Evolutionary conservation across 2,329 filamentous ascomycete species (phyloP).

Genomic region (Boeremia lycopersici): DNA sequence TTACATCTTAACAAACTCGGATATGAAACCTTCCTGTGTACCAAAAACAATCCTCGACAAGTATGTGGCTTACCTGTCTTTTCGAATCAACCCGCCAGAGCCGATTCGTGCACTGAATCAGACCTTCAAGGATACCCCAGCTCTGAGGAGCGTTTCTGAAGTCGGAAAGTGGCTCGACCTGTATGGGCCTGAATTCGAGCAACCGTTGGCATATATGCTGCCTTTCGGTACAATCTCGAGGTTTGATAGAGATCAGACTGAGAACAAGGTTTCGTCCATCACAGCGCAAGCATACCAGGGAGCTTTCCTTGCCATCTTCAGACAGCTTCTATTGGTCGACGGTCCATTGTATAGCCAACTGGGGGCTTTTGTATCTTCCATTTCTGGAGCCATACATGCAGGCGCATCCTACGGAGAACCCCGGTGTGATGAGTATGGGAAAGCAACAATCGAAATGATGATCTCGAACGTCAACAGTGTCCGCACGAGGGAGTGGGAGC

Average conservation of each 20-base stretch:
- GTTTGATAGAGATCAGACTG: background rate
- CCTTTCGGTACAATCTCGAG: conserved; percentile 2
- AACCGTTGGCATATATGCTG: background rate
- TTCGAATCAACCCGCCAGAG: conserved; percentile 29
- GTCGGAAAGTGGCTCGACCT: conserved; percentile 32
- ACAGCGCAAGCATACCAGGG: conserved; percentile 22
- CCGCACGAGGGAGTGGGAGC: conserved; percentile 32
- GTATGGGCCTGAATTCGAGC: conserved; percentile 21
- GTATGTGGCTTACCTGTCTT: conserved; percentile 24
- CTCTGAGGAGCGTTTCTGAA: conserved; percentile 5
- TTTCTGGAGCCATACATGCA: background rate
- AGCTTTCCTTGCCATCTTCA: conserved; percentile 26
- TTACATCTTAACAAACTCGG: conserved; percentile 3
- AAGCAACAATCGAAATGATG: conserved; percentile 26
- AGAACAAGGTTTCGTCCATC: conserved; percentile 1
- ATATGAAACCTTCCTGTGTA: conserved; percentile 2
- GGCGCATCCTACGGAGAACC: no score
- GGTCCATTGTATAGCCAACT: conserved; percentile 13
- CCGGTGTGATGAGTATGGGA: background rate
- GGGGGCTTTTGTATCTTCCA: background rate
- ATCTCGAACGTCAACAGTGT: conserved; percentile 24
- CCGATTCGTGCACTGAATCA: conserved; percentile 31
- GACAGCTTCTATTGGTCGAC: conserved; percentile 7
- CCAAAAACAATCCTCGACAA: conserved; percentile 32
- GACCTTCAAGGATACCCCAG: conserved; percentile 10